A percentile compares a stretch with the other conserved stretches of the same genome.
phyloP scores from a whole-genome alignment of 768 basidiomycete genomes.

The Mycena indigotica region DNA sequence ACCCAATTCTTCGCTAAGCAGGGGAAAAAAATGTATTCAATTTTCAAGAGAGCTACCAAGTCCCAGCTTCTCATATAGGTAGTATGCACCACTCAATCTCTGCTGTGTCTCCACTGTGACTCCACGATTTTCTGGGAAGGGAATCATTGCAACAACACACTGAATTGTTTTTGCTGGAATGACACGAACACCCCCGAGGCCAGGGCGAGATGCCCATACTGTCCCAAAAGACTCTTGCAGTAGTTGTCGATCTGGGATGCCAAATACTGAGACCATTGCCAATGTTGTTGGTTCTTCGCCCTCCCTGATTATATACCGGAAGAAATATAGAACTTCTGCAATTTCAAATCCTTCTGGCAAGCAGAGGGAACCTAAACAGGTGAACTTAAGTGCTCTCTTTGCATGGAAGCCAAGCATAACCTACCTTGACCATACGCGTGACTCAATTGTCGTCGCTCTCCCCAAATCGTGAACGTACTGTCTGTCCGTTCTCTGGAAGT shows the following conservation, averaged over 20 bases:
- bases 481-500: constrained; percentile 39
- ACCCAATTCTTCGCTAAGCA: too few relatives aligned
- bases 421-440: not conserved
- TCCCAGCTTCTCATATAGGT: too few relatives aligned
- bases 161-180: not conserved
- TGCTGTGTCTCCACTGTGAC: too few relatives aligned
- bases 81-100: too few relatives aligned
- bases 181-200: not conserved
- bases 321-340: not conserved
- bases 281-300: not conserved
- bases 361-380: not conserved
- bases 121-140: too few relatives aligned
- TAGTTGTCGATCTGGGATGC: not conserved
- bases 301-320: not conserved
- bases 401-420: not conserved
- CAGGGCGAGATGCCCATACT: not conserved
- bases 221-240: not conserved
- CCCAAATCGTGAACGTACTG: constrained; percentile 35
- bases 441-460: constrained; percentile 20
- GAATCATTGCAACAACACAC: not conserved
- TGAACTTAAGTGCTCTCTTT: not conserved
- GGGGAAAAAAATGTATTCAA: too few relatives aligned
- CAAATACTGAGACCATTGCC: not conserved
- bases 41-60: too few relatives aligned
- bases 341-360: not conserved